These are phyloP conservation scores for Symbiotaphrina buchneri DNA, from an alignment of 495 filamentous ascomycete species.

Conservation along the genomic window DNA sequence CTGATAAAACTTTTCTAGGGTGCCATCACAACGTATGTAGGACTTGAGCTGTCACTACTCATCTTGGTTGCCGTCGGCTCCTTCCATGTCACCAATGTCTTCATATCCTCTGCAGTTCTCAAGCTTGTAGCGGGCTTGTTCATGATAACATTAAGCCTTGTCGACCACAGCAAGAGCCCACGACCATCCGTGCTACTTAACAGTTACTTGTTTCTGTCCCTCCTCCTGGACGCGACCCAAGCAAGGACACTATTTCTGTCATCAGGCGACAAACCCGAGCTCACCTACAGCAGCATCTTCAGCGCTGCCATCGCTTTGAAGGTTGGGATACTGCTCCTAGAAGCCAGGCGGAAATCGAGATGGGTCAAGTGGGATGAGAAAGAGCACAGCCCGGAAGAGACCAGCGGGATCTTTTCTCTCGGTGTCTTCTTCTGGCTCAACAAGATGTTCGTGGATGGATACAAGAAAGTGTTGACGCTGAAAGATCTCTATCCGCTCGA, in stretches of 20 bases:
- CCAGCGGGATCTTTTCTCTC: slow-evolving; percentile 25
- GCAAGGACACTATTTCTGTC: slow-evolving; percentile 35
- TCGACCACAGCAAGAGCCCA: slow-evolving; percentile 31
- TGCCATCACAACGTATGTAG: too few relatives aligned
- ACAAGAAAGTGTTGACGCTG: too few relatives aligned
- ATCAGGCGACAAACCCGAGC: too few relatives aligned
- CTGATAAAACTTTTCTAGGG: too few relatives aligned
- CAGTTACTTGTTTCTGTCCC: slow-evolving; percentile 31
- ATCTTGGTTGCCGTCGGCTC: too few relatives aligned
- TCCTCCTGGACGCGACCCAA: slow-evolving; percentile 33
- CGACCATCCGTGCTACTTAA: slow-evolving; percentile 37
- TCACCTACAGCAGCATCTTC: slow-evolving; percentile 18
- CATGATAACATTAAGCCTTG: slow-evolving; percentile 23
- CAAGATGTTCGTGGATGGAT: slow-evolving; percentile 24
- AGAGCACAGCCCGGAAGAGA: slow-evolving; percentile 33
- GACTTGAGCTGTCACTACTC: too few relatives aligned
- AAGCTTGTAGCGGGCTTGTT: slow-evolving; percentile 17
- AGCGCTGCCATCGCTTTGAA: slow-evolving; percentile 24
- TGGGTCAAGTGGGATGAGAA: slow-evolving; percentile 20
- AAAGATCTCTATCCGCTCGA: too few relatives aligned
- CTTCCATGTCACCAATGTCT: slow-evolving; percentile 20
- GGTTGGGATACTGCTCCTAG: slow-evolving; percentile 23
- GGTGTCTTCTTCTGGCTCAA: slow-evolving; percentile 38
- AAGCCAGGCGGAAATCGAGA: slow-evolving; percentile 28
- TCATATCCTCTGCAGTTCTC: slow-evolving; percentile 23